A percentile compares a stretch with the other conserved stretches of the same genome.
phyloP scores from a whole-genome alignment of 495 filamentous ascomycete genomes.

The Terfezia boudieri region DNA sequence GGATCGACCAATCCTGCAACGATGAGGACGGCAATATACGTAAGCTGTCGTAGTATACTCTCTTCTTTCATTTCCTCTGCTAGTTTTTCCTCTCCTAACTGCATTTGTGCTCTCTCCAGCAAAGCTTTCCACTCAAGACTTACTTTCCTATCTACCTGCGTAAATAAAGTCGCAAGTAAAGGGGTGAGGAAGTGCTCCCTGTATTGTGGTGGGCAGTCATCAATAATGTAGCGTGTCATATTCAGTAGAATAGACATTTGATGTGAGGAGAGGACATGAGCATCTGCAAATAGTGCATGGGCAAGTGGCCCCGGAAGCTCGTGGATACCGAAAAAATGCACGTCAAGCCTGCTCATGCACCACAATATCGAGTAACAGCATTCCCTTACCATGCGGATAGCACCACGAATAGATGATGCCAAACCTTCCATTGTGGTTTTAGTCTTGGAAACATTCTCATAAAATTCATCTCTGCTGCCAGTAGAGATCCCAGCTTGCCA shows the following conservation, averaged over 20 bases:
- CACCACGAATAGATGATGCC: slow-evolving; percentile 73
- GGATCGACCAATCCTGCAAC: slow-evolving; percentile 72
- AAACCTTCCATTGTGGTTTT: slow-evolving; percentile 80
- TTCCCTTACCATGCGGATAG: slow-evolving; percentile 73
- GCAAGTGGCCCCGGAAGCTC: slow-evolving; percentile 71
- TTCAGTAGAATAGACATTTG: slow-evolving; percentile 80
- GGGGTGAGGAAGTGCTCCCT: slow-evolving; percentile 67
- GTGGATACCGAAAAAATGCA: slow-evolving; percentile 68
- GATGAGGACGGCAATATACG: slow-evolving; percentile 75
- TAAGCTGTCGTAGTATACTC: slow-evolving; percentile 83
- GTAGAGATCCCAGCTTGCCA: slow-evolving; percentile 96
- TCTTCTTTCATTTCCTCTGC: slow-evolving; percentile 96
- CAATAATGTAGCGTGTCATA: slow-evolving; percentile 63
- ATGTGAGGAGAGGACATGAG: slow-evolving; percentile 67
- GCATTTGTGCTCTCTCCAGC: slow-evolving; percentile 31
- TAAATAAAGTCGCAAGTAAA: slow-evolving; percentile 58
- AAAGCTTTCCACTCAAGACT: slow-evolving; percentile 65
- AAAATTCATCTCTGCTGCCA: slow-evolving; percentile 89
- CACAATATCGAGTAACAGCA: slow-evolving; percentile 81
- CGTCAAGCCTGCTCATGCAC: slow-evolving; percentile 70
- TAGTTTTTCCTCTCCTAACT: slow-evolving; percentile 43
- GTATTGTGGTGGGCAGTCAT: slow-evolving; percentile 63
- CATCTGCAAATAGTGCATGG: slow-evolving; percentile 62
- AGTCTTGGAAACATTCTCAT: slow-evolving; percentile 69
- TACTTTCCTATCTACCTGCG: slow-evolving; percentile 68